These are phyloP conservation scores for Barnettozyma siamensis DNA, from an alignment of 805 yeast genomes.

Conservation along the genomic window DNA sequence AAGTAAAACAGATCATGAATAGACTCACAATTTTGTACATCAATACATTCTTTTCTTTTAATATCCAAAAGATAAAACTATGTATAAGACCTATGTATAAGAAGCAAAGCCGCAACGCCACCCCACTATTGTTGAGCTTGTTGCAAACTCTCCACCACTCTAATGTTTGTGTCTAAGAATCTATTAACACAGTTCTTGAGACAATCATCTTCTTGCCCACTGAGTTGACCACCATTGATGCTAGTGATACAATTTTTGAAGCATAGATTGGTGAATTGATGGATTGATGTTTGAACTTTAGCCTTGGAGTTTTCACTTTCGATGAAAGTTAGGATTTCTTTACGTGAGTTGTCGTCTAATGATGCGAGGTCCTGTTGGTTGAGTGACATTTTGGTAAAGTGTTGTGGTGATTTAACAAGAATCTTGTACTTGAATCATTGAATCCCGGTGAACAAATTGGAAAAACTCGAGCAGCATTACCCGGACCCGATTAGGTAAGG, in stretches of 20 bases:
- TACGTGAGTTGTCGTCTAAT: constrained; percentile 64
- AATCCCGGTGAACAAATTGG: no score
- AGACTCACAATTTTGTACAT: no score
- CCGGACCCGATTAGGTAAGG: no score
- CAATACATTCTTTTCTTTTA: no score
- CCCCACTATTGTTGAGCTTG: constrained; percentile 15
- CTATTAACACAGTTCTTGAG: constrained; percentile 76
- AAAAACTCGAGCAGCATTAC: no score
- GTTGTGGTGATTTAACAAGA: no score
- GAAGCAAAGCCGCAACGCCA: not conserved
- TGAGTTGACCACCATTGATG: constrained; percentile 43
- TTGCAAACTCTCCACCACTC: constrained; percentile 53
- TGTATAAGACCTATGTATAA: no score
- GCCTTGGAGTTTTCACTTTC: constrained; percentile 83
- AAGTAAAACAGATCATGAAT: no score
- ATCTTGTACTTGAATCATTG: no score
- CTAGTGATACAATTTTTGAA: constrained; percentile 73
- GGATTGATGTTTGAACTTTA: constrained; percentile 82
- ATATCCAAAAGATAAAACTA: no score
- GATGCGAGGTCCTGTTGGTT: constrained; percentile 36
- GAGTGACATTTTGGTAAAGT: constrained; percentile 27
- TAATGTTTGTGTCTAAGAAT: constrained; percentile 81
- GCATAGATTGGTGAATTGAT: constrained; percentile 84
- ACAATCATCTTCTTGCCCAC: constrained; percentile 61
- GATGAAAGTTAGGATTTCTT: constrained; percentile 68